Evolutionary conservation across 371 early-diverging fungal species (phyloP), one percentile per base, ranked within the genome.

Genomic region (Amoeboaphelidium protococcarum): DNA sequence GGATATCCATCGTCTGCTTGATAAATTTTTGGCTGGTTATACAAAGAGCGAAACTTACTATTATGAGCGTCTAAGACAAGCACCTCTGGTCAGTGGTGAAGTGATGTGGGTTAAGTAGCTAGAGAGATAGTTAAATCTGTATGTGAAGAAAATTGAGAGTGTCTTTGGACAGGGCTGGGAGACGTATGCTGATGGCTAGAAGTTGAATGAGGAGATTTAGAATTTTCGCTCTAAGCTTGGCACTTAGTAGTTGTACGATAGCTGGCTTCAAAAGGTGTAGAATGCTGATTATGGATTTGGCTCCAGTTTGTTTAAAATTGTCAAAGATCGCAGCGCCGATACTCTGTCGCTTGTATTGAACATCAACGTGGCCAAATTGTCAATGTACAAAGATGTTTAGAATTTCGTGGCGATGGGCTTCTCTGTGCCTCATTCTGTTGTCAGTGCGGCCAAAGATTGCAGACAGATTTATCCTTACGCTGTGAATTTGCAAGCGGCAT

Each of bases 51-150:
- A 86, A 56, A 86, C 90, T 0, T 74, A 63, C 50, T 71, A 76
- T 42, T 80, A 95, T 79, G 78, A 83, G 31, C 78, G 78, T 55
- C 55, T 87, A 44, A 82, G 95, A 52, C 96, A 95, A 54, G 52
- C 91, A 3, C 91, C 95, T 10, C 82, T 87, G 1, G 74, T 90
- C 45, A 76, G 88, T 19, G 95, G 92, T 27, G 78, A 82, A 3
- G 90, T 97, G 48, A 80, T 86, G 25, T 97, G 98, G 98, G 85
- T 85, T n/a, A 75, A 79, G 44, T 89, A 91, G 61, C 89, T 97
- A 54, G 98, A 97, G 55, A 80, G 83, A 40, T 95, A 95, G 64
- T 71, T 97, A 12, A 76, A 78, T 25, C 59, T 78, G 27, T 89
- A 88, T 64, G 91, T 97, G 92, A 79, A 77, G 43, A 81, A 90